Evolutionary conservation across 2,329 filamentous ascomycete species (phyloP).

Genomic region (Xylariaceae sp.): DNA sequence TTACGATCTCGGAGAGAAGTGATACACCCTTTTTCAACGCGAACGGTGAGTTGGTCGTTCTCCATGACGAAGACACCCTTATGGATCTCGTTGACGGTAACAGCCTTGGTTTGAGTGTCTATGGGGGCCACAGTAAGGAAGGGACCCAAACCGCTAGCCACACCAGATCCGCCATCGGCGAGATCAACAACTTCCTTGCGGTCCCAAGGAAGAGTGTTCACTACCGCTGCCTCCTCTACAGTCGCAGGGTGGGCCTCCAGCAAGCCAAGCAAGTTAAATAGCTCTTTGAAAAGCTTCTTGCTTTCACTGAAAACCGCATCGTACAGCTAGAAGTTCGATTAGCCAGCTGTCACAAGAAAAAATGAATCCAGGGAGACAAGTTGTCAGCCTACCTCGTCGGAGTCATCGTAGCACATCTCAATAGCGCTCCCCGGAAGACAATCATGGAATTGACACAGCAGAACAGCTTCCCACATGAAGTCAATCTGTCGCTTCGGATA

Average conservation of each 20-base stretch:
- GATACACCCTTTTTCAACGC: constrained; percentile 71
- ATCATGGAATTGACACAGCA: constrained; percentile 97
- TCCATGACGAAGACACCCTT: constrained; percentile 70
- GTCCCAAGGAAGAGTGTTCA: constrained; percentile 87
- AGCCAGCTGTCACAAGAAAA: background rate
- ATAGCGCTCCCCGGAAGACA: constrained; percentile 93
- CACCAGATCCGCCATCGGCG: constrained; percentile 47
- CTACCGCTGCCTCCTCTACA: constrained; percentile 52
- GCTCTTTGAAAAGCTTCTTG: constrained; percentile 64
- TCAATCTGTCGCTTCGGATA: constrained; percentile 96
- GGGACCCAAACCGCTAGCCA: constrained; percentile 55
- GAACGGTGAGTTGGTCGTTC: constrained; percentile 72
- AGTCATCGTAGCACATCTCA: constrained; percentile 98
- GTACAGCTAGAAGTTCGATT: constrained; percentile 57
- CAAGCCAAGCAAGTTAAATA: constrained; percentile 65
- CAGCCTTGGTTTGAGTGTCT: constrained; percentile 44
- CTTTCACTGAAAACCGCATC: constrained; percentile 76
- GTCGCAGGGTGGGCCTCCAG: constrained; percentile 38
- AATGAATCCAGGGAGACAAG: background rate
- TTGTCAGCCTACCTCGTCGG: constrained; percentile 59
- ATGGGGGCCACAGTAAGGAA: constrained; percentile 45
- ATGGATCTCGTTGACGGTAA: constrained; percentile 47
- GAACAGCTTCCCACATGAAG: constrained; percentile 87
- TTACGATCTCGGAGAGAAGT: constrained; percentile 76
- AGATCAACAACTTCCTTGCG: constrained; percentile 70